Evolutionary conservation across 441 rosid species (phyloP), one percentile per base, ranked within the genome.

Genomic region (Geranium incanum): DNA sequence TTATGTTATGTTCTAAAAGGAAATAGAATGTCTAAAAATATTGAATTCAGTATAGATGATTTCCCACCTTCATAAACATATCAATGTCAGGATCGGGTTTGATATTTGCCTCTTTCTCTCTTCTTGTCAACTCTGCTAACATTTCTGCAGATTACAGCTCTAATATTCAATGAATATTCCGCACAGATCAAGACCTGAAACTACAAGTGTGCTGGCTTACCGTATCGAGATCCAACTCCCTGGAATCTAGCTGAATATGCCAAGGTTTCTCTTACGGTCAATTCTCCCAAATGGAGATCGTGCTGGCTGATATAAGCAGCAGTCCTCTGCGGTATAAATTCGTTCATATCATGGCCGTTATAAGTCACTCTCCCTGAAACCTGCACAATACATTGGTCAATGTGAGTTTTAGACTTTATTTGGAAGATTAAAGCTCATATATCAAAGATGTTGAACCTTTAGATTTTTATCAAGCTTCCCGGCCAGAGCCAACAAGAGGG

Each of bases 231-330:
- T 71, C 90, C 90, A 5, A 85, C 88, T 19, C 90, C 90, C 74
- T 86, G 90, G 81, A 84, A 85, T 62, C 88, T 83, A 33, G 87
- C 90, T 2, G 90, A 82, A 45, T 78, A 86, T 39, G 86, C 82
- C 72, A 87, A 82, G 67, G 88, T 84, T 73, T 87, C 91, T 0
- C 87, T 77, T 4, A 87, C 89, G 33, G 90, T 86, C 90, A 86
- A 81, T 77, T 86, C 90, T 43, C 85, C 85, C 6, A 85, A 80
- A 52, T 86, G 90, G 55, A 81, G 71, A 80, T 86, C 90, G 70
- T 85, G 74, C 75, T 86, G 90, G 38, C 88, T 80, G 4, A 85
- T 83, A 78, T 28, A 28, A 28, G 33, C 33, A 28, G 33, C 33
- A 28, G 33, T 28, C 3, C 33, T 28, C 33, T 28, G 33, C 33